Conservation (phyloP, 805 yeast species). For the Candida silvicultrix region DNA sequence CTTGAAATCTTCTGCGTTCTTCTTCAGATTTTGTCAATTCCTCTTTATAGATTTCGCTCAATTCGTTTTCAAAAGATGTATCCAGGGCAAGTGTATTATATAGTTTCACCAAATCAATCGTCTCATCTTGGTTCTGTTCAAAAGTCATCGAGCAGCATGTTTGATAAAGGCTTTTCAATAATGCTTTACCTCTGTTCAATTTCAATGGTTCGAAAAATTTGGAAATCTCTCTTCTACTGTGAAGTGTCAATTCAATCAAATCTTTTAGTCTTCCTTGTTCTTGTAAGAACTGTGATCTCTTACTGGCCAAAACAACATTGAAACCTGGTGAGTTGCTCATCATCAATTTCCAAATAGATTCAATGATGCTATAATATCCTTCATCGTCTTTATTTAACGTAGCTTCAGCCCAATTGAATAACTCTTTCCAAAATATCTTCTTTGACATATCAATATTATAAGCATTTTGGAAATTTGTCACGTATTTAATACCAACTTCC, state of each 20-base stretch:
- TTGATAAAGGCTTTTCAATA: background rate
- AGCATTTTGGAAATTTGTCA: background rate
- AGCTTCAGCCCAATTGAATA: background rate
- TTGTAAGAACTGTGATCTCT: background rate
- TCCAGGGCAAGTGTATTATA: background rate
- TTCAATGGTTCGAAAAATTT: background rate
- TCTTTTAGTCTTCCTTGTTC: background rate
- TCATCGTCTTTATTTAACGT: background rate
- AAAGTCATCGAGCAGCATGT: background rate
- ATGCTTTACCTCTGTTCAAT: background rate
- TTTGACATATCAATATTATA: background rate
- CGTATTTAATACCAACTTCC: background rate
- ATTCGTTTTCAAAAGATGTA: background rate
- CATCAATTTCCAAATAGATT: background rate
- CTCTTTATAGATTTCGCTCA: background rate
- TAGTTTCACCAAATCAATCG: background rate
- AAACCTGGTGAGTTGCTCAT: too few relatives aligned
- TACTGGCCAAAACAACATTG: background rate
- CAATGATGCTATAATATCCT: background rate
- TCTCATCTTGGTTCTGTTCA: background rate
- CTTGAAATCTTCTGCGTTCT: slow-evolving; percentile 12
- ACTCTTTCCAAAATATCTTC: background rate
- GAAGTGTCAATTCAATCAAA: background rate
- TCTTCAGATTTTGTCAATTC: slow-evolving; percentile 1
- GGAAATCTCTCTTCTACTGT: background rate